A percentile compares a stretch with the other conserved stretches of the same genome.
phyloP scores from a whole-genome alignment of 768 basidiomycete species.

The Psilocybe tampanensis region DNA sequence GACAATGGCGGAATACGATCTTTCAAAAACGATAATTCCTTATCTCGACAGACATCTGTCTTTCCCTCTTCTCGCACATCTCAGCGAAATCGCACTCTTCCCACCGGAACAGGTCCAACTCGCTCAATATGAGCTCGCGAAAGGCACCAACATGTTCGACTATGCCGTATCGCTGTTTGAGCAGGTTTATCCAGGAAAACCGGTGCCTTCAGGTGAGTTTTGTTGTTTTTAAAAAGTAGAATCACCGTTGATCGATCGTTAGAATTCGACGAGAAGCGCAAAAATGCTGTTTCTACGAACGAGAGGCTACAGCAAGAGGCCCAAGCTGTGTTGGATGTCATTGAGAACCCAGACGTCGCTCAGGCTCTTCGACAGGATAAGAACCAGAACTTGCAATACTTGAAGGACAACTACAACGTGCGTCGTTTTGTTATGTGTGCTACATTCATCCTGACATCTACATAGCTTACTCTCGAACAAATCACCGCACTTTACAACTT shows the following conservation, averaged over 20 bases:
- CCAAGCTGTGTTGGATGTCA: conserved; percentile 91
- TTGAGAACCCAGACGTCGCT: conserved; percentile 95
- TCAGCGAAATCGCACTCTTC: conserved; percentile 76
- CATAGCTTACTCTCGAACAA: conserved; percentile 90
- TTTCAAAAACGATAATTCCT: conserved; percentile 88
- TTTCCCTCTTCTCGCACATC: conserved; percentile 90
- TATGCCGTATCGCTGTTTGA: conserved; percentile 83
- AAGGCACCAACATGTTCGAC: conserved; percentile 98
- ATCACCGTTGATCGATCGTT: not conserved
- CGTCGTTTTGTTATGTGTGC: conserved; percentile 26
- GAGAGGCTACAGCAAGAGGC: conserved; percentile 88
- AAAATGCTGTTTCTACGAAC: conserved; percentile 81
- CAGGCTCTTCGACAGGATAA: conserved; percentile 95
- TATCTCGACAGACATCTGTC: conserved; percentile 95
- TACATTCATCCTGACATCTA: not conserved
- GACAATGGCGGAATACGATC: conserved; percentile 86
- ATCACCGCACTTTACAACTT: conserved; percentile 97
- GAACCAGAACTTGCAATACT: conserved; percentile 92
- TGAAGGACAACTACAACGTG: conserved; percentile 92
- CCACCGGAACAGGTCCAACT: conserved; percentile 76
- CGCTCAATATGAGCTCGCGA: conserved; percentile 97
- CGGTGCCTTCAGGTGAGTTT: conserved; percentile 65
- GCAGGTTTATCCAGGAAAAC: conserved; percentile 73
- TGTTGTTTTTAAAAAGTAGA: not conserved
- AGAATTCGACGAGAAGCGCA: conserved; percentile 88